Evolutionary conservation across 1,139 yeast genomes (phyloP), one percentile per base, ranked within the genome.

Genomic region (Candida glucosophila): DNA sequence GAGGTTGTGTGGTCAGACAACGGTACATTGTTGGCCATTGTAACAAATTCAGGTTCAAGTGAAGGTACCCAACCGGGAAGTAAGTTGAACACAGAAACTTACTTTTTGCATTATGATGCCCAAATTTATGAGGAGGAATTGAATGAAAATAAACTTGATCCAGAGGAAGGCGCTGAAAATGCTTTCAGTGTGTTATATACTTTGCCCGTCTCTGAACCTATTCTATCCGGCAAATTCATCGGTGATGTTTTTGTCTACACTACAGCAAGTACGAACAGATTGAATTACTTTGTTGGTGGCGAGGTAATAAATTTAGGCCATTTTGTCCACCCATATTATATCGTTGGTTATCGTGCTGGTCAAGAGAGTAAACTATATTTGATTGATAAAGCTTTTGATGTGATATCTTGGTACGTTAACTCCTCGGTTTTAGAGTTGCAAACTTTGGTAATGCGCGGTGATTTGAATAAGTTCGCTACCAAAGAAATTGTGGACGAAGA

Each of bases 241-340:
- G 98, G 98, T 39, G 97, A 90, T 58, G 96, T 92, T 22, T 88
- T 88, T 50, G 74, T 90, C 29, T 90, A 80, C 61, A 85, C 97
- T 10, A 64, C 71, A 12, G 78, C 94, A 2, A 44, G 77, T 13
- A 73, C 94, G 18, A 85, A 86, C 55, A 75, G 97, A 52, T 69
- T 92, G 47, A 90, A 88, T 57, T 92, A 90, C 53, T 73, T 85
- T 36, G 97, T 90, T 36, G 98, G 98, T 43, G 94, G 94, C 23
- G 86, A 86, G 47, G 77, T 81, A 12, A 83, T 85, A 52, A 90
- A 86, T 47, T 74, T 90, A 57, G 90, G 93, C 22, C 97, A 90
- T 58, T 88, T 82, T 47, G 95, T 90, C 50, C 85, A 78, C 50
- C 75, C 81, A 38, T 78, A 79, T 71, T 90, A 80, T 51, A 62